These are phyloP conservation scores for Blastobotrys muscicola DNA, from an alignment of 805 yeast species.

Conservation along the genomic window DNA sequence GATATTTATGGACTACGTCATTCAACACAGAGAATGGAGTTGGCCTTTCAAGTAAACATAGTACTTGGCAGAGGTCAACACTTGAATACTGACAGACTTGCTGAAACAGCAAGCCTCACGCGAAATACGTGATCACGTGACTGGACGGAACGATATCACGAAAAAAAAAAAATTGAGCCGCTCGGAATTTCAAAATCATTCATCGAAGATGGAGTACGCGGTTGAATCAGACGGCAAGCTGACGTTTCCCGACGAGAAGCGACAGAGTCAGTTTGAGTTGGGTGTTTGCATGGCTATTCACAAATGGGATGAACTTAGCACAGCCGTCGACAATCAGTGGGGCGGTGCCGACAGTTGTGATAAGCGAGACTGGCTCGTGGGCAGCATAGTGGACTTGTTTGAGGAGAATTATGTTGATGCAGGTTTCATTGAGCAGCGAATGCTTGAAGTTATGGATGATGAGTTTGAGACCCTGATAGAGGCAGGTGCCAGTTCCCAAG, in stretches of 20 bases:
- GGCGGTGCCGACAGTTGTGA: slow-evolving; percentile 90
- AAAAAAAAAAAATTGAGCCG: not conserved
- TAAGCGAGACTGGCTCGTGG: slow-evolving; percentile 92
- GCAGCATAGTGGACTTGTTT: slow-evolving; percentile 71
- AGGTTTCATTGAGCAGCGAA: slow-evolving; percentile 71
- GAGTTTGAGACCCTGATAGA: slow-evolving; percentile 87
- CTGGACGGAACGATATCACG: not conserved
- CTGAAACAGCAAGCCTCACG: no score
- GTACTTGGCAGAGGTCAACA: no score
- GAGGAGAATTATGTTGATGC: slow-evolving; percentile 59
- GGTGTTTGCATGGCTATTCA: slow-evolving; percentile 90
- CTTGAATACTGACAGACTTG: no score
- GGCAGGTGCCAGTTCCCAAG: slow-evolving; percentile 68
- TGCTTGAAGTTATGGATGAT: slow-evolving; percentile 85
- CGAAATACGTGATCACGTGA: no score
- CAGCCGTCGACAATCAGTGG: slow-evolving; percentile 90
- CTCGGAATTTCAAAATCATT: not conserved
- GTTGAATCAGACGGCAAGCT: slow-evolving; percentile 12
- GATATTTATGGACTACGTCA: no score
- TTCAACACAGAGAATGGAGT: no score
- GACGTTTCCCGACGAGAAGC: slow-evolving; percentile 39
- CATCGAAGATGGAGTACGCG: not conserved
- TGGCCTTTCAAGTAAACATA: no score
- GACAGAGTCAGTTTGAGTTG: slow-evolving; percentile 79
- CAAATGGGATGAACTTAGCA: slow-evolving; percentile 77